Base-by-base conservation (phyloP, 345 rosid genomes). In the Rhodamnia rubescens region DNA sequence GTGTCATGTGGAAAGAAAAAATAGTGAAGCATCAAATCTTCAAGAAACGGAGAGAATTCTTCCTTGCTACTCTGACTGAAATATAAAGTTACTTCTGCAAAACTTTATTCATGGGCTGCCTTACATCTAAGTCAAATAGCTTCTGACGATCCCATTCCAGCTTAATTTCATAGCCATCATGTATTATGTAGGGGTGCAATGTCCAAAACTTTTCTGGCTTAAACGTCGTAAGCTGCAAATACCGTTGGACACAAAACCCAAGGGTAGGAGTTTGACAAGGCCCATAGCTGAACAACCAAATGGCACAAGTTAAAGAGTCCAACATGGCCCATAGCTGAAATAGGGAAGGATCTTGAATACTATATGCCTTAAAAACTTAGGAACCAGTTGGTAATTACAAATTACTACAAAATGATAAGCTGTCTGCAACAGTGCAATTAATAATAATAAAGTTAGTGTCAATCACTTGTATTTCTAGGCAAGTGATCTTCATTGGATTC, bases 211-310 rank as follows among this genome's bases (percentile, higher is more conserved):
- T 93, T 89, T 95, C 99, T 69, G 98, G 93, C 92, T 93, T 95
- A 88, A 95, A 97, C 85, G 97, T 94, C 64, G 92, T 95, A 88
- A 97, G 95, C 89, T 97, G 98, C 91, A 95, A 89, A 91, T 95
- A 92, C 11, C 98, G 94, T 87, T 95, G 98, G 74, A 97, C 99
- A 84, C 99, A 95, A 83, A 95, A 97, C 87, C 99, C 99, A 85
- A 97, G 99, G 21, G 98, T 97, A 82, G 97, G 99, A 86, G 98
- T 95, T 91, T 97, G 99, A 87, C 98, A 95, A 80, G 99, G 99
- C 54, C 99, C 98, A 86, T 97, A 95, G 11, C 22, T 82, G 32
- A n/a, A n/a, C 40, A 15, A 51, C n/a, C 57, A 51, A 21, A 32
- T 52, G 18, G 58, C n/a, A 52, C 59, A 82, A 52, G 84, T 69